Evolutionary conservation across 2,329 filamentous ascomycete genomes (phyloP).

Genomic region (Fusarium brevicatenulatum): DNA sequence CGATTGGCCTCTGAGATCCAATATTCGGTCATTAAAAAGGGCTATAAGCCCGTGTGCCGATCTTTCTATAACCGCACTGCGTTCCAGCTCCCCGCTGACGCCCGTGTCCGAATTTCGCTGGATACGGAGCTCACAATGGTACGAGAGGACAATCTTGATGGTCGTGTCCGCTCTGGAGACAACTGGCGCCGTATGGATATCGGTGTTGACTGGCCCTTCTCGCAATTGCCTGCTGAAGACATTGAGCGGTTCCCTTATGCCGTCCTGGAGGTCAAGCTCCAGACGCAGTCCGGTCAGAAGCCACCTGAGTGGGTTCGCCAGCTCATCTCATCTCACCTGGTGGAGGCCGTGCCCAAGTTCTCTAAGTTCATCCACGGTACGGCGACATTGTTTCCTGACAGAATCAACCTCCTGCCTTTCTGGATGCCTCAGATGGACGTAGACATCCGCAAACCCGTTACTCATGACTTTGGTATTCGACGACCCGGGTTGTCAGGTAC

Average conservation of each 20-base stretch:
- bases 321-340: constrained; percentile 89
- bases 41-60: constrained; percentile 87
- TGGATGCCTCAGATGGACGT: constrained; percentile 99
- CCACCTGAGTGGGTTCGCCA: constrained; percentile 97
- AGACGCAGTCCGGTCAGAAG: constrained; percentile 94
- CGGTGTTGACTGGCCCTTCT: constrained; percentile 94
- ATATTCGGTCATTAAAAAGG: constrained; percentile 88
- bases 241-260: constrained; percentile 95
- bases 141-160: constrained; percentile 94
- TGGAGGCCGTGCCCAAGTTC: constrained; percentile 99
- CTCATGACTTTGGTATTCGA: constrained; percentile 90
- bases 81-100: constrained; percentile 96
- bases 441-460: constrained; percentile 93
- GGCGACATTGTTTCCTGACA: constrained; percentile 84
- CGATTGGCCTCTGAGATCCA: constrained; percentile 91
- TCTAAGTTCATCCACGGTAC: constrained; percentile 99
- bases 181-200: constrained; percentile 99
- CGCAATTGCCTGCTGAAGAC: constrained; percentile 85
- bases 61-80: constrained; percentile 99
- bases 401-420: constrained; percentile 91
- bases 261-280: constrained; percentile 95
- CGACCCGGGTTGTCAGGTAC: constrained; percentile 79
- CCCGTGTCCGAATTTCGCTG: constrained; percentile 93
- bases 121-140: constrained; percentile 97
- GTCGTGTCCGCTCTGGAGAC: constrained; percentile 76